These are phyloP conservation scores for Aspergillus quadricinctus DNA, from an alignment of 2,329 filamentous ascomycete species.

Conservation along the genomic window DNA sequence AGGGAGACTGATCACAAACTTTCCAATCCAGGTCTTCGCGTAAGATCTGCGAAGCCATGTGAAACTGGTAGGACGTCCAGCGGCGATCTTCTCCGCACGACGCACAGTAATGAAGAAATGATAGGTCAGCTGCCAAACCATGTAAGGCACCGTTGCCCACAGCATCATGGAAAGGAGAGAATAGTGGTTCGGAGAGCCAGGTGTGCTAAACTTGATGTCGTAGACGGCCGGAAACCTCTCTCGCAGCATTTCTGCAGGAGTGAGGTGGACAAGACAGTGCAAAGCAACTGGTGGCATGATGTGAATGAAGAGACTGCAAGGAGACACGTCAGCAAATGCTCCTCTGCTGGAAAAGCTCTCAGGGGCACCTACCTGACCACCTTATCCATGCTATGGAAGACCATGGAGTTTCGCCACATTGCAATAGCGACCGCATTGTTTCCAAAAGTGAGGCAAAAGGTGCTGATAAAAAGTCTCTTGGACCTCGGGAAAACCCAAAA, in stretches of 20 bases:
- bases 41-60: slow-evolving; percentile 95
- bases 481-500: slow-evolving; percentile 89
- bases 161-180: slow-evolving; percentile 78
- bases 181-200: slow-evolving; percentile 75
- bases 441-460: slow-evolving; percentile 87
- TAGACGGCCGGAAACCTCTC: slow-evolving; percentile 79
- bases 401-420: slow-evolving; percentile 98
- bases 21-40: slow-evolving; percentile 82
- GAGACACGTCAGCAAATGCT: not conserved
- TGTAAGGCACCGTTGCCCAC: slow-evolving; percentile 91
- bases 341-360: not conserved
- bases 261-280: slow-evolving; percentile 85
- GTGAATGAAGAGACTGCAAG: slow-evolving; percentile 81
- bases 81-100: slow-evolving; percentile 91
- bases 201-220: slow-evolving; percentile 65
- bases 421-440: slow-evolving; percentile 98
- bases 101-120: slow-evolving; percentile 95
- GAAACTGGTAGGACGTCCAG: slow-evolving; percentile 91
- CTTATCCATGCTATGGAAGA: slow-evolving; percentile 98
- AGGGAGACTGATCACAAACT: slow-evolving; percentile 75
- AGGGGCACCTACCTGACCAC: slow-evolving; percentile 64
- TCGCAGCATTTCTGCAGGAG: slow-evolving; percentile 61
- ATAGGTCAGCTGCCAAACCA: slow-evolving; percentile 86
- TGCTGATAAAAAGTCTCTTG: slow-evolving; percentile 85
- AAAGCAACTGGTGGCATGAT: slow-evolving; percentile 96